A percentile compares a stretch with the other conserved stretches of the same genome.
Evolutionary conservation across 441 rosid genomes (phyloP).

Genomic region (Eugenia klotzschiana): DNA sequence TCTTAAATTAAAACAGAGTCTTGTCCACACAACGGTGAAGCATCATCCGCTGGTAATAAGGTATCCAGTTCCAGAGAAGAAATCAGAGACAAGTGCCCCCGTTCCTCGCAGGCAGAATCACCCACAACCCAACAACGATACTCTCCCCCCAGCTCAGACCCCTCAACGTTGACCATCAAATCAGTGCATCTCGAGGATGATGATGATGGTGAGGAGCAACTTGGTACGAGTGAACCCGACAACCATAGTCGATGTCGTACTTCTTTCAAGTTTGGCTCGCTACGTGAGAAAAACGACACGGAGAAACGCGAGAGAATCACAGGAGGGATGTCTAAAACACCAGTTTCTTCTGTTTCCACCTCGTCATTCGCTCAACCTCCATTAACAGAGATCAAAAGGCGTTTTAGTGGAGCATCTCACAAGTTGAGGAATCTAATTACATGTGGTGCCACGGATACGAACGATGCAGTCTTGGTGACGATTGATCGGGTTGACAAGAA

Average conservation of each 20-base stretch:
- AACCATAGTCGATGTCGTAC: neutral
- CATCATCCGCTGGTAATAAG: neutral
- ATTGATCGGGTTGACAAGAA: neutral
- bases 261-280: neutral
- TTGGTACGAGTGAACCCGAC: neutral
- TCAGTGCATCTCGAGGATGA: constrained; percentile 17
- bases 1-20: neutral
- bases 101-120: neutral
- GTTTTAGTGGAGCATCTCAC: constrained; percentile 22
- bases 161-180: constrained; percentile 31
- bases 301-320: neutral
- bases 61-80: neutral
- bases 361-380: neutral
- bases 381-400: constrained; percentile 17
- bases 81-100: neutral
- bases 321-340: neutral
- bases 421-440: constrained; percentile 30
- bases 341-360: neutral
- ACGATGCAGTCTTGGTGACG: constrained; percentile 29
- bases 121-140: constrained; percentile 15
- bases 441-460: constrained; percentile 40
- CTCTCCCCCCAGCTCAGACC: constrained; percentile 22
- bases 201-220: neutral
- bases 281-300: neutral
- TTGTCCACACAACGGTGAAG: neutral